Conservation (phyloP, 371 early-diverging fungal species). For the Mucor plumbeus region DNA sequence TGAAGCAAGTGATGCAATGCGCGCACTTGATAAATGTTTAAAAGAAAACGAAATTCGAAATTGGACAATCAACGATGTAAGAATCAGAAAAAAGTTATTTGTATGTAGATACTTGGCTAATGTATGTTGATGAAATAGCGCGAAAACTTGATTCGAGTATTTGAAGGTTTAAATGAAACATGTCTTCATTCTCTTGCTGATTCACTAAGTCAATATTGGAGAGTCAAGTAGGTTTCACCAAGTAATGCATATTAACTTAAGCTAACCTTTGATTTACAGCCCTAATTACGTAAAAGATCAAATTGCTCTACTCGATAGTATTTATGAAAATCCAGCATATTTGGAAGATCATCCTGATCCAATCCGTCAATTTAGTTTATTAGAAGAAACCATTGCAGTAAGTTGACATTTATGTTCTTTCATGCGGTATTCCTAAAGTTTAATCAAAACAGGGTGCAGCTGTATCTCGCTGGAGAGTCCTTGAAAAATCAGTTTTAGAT, state of each 20-base stretch:
- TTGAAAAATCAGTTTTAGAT: constrained; percentile 42
- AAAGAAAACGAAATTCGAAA: constrained; percentile 52
- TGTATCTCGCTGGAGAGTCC: constrained; percentile 51
- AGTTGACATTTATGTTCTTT: background rate
- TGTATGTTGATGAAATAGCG: constrained; percentile 27
- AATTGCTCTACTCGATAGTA: constrained; percentile 48
- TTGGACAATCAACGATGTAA: constrained; percentile 64
- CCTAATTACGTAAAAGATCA: constrained; percentile 50
- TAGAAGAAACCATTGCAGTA: constrained; percentile 57
- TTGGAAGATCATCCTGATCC: constrained; percentile 50
- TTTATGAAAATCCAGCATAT: constrained; percentile 59
- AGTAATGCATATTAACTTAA: background rate
- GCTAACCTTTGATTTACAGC: constrained; percentile 13
- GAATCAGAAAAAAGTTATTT: background rate
- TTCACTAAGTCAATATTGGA: constrained; percentile 52
- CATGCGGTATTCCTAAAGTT: background rate
- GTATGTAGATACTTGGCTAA: background rate
- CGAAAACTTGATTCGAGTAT: constrained; percentile 47
- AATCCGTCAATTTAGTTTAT: constrained; percentile 33
- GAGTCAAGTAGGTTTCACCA: constrained; percentile 34
- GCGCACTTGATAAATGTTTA: constrained; percentile 50
- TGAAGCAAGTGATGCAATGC: constrained; percentile 57
- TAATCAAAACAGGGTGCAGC: constrained; percentile 46
- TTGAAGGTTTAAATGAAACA: constrained; percentile 52
- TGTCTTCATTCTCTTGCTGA: constrained; percentile 44